Conservation (phyloP, 345 rosid species). For the Hypericum perforatum region DNA sequence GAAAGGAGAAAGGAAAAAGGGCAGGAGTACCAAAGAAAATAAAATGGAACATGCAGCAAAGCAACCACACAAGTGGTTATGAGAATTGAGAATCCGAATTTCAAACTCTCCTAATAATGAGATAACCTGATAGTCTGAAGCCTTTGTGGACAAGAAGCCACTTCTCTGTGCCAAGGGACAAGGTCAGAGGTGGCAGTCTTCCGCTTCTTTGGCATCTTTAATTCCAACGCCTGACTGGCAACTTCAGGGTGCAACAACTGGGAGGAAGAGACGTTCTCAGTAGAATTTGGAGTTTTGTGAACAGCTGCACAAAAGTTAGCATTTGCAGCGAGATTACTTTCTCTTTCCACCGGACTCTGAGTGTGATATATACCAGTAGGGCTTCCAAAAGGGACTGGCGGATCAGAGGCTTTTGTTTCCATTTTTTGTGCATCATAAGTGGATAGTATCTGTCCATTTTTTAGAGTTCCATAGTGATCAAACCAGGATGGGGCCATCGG, state of each 20-base stretch:
- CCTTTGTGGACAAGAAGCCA: slow-evolving; percentile 27
- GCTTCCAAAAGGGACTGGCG: slow-evolving; percentile 29
- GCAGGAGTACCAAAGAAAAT: neutral
- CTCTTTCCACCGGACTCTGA: slow-evolving; percentile 26
- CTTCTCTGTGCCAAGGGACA: slow-evolving; percentile 64
- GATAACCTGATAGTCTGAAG: slow-evolving; percentile 57
- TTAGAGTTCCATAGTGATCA: slow-evolving; percentile 55
- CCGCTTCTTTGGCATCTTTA: slow-evolving; percentile 51
- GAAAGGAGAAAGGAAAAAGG: neutral
- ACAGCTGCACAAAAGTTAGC: neutral
- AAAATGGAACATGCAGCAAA: too few species aligned
- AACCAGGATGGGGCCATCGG: slow-evolving; percentile 82
- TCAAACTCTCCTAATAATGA: neutral
- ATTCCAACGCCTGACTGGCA: slow-evolving; percentile 22
- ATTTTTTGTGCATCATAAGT: slow-evolving; percentile 25
- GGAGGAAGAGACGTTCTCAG: slow-evolving; percentile 28
- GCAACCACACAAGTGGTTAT: too few species aligned
- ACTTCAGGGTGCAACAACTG: slow-evolving; percentile 21
- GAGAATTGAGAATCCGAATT: too few species aligned
- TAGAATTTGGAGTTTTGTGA: slow-evolving; percentile 22
- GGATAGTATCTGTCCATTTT: slow-evolving; percentile 52
- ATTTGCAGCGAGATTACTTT: too few species aligned
- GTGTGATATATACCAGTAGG: slow-evolving; percentile 32
- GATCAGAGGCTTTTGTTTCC: slow-evolving; percentile 34
- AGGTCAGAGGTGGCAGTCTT: slow-evolving; percentile 41